Conservation (phyloP, 2,329 filamentous ascomycete genomes). For the Colletotrichum sansevieriae region DNA sequence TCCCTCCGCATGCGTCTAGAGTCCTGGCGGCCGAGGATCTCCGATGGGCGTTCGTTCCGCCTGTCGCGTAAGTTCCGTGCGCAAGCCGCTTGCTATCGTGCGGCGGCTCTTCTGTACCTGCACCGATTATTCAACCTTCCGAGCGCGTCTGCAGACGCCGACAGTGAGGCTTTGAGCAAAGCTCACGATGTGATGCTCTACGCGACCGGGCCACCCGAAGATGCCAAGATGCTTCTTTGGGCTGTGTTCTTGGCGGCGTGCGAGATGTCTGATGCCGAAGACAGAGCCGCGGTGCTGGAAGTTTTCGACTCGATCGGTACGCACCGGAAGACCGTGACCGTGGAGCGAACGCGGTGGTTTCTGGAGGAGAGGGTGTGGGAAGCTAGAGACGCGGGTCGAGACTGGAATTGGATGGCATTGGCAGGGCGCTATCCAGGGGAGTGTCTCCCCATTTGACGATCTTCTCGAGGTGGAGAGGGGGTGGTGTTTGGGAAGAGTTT, state of each 20-base stretch:
- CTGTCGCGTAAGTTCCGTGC: conserved; percentile 46
- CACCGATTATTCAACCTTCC: conserved; percentile 47
- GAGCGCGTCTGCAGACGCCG: conserved; percentile 42
- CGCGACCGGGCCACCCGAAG: conserved; percentile 43
- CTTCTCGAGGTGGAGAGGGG: neutral
- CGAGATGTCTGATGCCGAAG: conserved; percentile 45
- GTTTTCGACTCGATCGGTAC: conserved; percentile 46
- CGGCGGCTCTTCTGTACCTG: conserved; percentile 47
- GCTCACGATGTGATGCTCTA: conserved; percentile 49
- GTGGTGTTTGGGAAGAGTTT: neutral
- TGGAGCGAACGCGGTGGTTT: conserved; percentile 46
- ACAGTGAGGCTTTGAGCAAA: conserved; percentile 45
- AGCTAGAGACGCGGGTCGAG: conserved; percentile 45
- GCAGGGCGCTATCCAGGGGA: conserved; percentile 47
- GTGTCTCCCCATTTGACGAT: conserved; percentile 47
- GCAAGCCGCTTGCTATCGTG: conserved; percentile 47
- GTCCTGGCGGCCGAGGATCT: conserved; percentile 45
- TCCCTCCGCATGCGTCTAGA: conserved; percentile 42
- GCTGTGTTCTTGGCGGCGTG: conserved; percentile 48
- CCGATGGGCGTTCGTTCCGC: conserved; percentile 44
- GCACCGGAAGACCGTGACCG: conserved; percentile 46
- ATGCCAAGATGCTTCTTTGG: conserved; percentile 49
- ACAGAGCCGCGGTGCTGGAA: conserved; percentile 44
- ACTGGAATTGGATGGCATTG: conserved; percentile 50
- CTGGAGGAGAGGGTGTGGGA: conserved; percentile 47